Percentiles rank a stretch among this genome's conserved stretches.
These are phyloP conservation scores for Aegilops bicornis DNA, from an alignment of 176 grass and related monocot species.

Conservation along the genomic window DNA sequence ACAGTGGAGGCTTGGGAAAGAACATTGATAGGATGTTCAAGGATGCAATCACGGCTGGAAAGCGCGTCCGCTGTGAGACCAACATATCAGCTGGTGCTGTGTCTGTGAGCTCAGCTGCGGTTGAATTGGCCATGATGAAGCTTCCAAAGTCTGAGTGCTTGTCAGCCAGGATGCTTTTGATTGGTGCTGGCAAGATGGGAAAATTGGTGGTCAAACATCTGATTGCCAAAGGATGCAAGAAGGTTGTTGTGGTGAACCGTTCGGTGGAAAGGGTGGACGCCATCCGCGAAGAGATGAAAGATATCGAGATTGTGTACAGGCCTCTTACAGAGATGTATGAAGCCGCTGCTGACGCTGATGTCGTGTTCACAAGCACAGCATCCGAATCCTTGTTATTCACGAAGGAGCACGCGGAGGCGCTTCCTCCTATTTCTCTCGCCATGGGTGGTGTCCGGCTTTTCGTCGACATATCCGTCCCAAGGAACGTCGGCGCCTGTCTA, in stretches of 20 bases:
- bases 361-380: constrained; percentile 77
- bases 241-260: constrained; percentile 78
- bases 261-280: constrained; percentile 85
- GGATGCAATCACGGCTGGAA: constrained; percentile 88
- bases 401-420: constrained; percentile 48
- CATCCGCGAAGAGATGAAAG: constrained; percentile 71
- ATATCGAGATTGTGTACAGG: constrained; percentile 77
- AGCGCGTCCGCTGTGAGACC: constrained; percentile 75
- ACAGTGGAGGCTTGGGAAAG: constrained; percentile 74
- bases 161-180: constrained; percentile 79
- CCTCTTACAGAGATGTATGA: constrained; percentile 75
- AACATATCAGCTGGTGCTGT: constrained; percentile 89
- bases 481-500: constrained; percentile 70
- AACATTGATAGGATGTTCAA: constrained; percentile 99
- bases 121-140: constrained; percentile 92
- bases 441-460: constrained; percentile 62
- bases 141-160: constrained; percentile 52
- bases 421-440: constrained; percentile 49
- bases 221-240: constrained; percentile 82
- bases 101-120: constrained; percentile 90
- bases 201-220: constrained; percentile 91
- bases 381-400: constrained; percentile 76
- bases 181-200: constrained; percentile 86
- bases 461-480: constrained; percentile 83
- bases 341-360: constrained; percentile 66